Conservation (phyloP, 2,329 filamentous ascomycete genomes). For the Aurifilum marmelostoma region DNA sequence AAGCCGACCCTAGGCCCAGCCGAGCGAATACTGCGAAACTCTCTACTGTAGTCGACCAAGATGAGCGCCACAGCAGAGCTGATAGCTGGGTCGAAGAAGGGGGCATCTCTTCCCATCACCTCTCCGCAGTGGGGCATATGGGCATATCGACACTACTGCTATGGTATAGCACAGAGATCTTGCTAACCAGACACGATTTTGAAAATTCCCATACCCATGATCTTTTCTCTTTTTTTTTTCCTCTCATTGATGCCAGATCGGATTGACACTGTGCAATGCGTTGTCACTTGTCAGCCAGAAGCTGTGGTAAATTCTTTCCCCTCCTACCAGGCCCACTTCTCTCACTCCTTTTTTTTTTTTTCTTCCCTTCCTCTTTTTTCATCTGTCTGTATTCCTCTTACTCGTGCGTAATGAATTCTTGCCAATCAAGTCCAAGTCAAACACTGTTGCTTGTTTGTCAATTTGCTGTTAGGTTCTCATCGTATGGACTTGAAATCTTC, state of each 20-base stretch:
- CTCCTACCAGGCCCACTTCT: neutral
- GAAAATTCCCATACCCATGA: slow-evolving; percentile 8
- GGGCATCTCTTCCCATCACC: neutral
- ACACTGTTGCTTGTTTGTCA: neutral
- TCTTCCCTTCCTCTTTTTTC: neutral
- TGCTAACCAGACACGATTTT: neutral
- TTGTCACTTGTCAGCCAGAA: neutral
- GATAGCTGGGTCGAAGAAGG: neutral
- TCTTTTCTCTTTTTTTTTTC: neutral
- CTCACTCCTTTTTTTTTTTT: neutral
- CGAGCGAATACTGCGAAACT: slow-evolving; percentile 3
- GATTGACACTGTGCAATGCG: slow-evolving; percentile 10
- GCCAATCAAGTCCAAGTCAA: neutral
- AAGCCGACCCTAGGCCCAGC: neutral
- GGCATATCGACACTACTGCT: neutral
- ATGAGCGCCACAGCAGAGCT: neutral
- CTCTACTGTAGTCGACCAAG: neutral
- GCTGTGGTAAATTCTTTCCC: neutral
- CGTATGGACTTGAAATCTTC: neutral
- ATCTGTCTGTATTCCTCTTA: neutral
- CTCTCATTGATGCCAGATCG: neutral
- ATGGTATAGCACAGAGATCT: neutral
- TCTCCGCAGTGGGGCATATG: slow-evolving; percentile 2
- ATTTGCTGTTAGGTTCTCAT: neutral
- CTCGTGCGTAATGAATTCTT: neutral